phyloP scores from a whole-genome alignment of 176 grass and related monocot species.

The Hyparrhenia diplandra region DNA sequence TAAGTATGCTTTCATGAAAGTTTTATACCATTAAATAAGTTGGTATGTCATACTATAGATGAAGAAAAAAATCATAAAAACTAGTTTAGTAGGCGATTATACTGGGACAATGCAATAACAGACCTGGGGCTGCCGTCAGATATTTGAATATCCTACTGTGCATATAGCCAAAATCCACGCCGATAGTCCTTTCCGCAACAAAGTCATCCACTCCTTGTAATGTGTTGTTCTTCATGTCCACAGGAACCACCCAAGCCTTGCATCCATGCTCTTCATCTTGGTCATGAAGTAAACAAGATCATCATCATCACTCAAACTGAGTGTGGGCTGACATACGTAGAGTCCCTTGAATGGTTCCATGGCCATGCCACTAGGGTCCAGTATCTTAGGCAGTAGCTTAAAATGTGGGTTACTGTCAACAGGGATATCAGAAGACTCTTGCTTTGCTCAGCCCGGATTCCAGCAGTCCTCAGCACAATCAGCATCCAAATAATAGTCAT shows the following conservation, averaged over 20 bases:
- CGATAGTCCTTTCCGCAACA: neutral
- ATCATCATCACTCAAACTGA: neutral
- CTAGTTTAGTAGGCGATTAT: no score
- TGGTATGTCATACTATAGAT: no score
- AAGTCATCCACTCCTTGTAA: neutral
- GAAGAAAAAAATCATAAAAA: no score
- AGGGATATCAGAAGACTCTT: neutral
- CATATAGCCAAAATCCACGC: neutral
- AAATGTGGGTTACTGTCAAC: neutral
- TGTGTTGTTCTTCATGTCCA: neutral
- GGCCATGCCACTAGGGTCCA: neutral
- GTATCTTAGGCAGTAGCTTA: neutral
- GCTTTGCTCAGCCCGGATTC: neutral
- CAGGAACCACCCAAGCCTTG: constrained; percentile 4
- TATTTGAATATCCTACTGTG: neutral
- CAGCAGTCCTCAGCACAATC: neutral
- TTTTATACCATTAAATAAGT: no score
- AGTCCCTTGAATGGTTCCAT: neutral
- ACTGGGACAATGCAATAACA: no score
- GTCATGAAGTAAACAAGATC: neutral
- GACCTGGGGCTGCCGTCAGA: neutral
- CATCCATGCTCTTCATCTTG: neutral
- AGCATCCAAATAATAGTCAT: no score
- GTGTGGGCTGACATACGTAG: neutral
- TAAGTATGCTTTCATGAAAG: no score